A percentile compares a stretch with the other conserved stretches of the same genome.
phyloP scores from a whole-genome alignment of 1,139 yeast genomes.

The Geotrichum fermentans region DNA sequence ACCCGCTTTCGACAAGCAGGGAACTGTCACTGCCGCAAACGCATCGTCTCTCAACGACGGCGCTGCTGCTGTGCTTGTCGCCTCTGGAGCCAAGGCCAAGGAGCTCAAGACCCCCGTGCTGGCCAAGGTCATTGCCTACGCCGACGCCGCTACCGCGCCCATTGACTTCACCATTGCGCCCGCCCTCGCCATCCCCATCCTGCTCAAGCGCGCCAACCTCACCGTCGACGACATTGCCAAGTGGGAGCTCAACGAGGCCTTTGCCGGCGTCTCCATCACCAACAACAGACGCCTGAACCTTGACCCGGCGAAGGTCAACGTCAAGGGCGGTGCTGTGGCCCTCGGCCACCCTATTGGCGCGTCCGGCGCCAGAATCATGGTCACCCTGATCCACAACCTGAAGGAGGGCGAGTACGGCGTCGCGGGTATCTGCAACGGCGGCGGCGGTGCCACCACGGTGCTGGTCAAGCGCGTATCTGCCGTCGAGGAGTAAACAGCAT shows the following conservation, averaged over 20 bases:
- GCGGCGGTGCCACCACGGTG: conserved; percentile 89
- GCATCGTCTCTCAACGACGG: conserved; percentile 93
- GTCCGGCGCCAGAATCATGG: conserved; percentile 88
- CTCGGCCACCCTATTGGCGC: conserved; percentile 94
- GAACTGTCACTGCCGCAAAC: conserved; percentile 92
- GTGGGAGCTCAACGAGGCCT: conserved; percentile 90
- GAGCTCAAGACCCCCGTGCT: conserved; percentile 57
- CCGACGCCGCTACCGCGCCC: conserved; percentile 91
- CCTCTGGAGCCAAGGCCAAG: conserved; percentile 69
- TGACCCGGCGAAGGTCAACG: conserved; percentile 68
- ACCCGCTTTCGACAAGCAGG: conserved; percentile 84
- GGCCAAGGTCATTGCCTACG: conserved; percentile 81
- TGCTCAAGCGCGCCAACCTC: conserved; percentile 55
- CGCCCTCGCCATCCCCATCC: conserved; percentile 83
- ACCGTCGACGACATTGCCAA: conserved; percentile 49
- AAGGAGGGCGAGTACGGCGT: conserved; percentile 83
- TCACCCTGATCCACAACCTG: conserved; percentile 69
- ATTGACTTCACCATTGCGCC: conserved; percentile 93
- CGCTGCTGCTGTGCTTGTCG: conserved; percentile 82
- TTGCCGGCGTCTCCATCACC: conserved; percentile 86
- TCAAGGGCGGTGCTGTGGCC: conserved; percentile 95
- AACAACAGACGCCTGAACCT: conserved; percentile 65
- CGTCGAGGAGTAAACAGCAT: conserved; percentile 17
- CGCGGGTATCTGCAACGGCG: conserved; percentile 95
- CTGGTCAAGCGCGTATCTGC: conserved; percentile 51